Conservation (phyloP, 164 flowering plant species). For the Magnolia kwangsiensis region DNA sequence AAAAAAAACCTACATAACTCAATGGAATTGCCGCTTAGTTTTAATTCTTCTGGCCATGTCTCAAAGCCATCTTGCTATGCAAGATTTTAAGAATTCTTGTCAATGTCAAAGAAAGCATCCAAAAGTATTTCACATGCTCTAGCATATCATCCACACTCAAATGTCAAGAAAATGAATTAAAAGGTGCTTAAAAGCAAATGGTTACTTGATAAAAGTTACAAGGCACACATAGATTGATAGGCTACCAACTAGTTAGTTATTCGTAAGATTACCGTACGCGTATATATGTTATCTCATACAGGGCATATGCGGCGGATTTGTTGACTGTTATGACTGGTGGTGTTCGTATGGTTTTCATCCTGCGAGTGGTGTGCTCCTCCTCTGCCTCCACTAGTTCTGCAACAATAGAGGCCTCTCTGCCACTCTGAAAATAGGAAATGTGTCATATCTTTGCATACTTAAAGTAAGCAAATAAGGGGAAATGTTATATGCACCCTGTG, state of each 20-base stretch:
- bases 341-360: slow-evolving; percentile 66
- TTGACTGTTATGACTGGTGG: slow-evolving; percentile 80
- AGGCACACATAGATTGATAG: no score
- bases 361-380: slow-evolving; percentile 66
- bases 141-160: neutral
- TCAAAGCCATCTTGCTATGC: no score
- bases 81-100: no score
- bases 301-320: slow-evolving; percentile 79
- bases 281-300: slow-evolving; percentile 71
- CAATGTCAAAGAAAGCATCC: neutral
- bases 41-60: neutral
- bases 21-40: neutral
- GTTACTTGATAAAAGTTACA: no score
- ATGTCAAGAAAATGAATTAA: neutral
- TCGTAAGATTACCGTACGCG: slow-evolving; percentile 35
- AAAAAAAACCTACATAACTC: neutral
- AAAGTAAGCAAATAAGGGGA: neutral
- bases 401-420: slow-evolving; percentile 81
- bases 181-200: no score
- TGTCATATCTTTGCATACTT: neutral
- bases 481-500: neutral
- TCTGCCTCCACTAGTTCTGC: slow-evolving; percentile 89
- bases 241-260: neutral
- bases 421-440: slow-evolving; percentile 42
- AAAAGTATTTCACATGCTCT: neutral